A percentile compares a stretch with the other conserved stretches of the same genome.
Evolutionary conservation across 352 stramenopile species (phyloP).

Genomic region (Globisporangium emineosum): DNA sequence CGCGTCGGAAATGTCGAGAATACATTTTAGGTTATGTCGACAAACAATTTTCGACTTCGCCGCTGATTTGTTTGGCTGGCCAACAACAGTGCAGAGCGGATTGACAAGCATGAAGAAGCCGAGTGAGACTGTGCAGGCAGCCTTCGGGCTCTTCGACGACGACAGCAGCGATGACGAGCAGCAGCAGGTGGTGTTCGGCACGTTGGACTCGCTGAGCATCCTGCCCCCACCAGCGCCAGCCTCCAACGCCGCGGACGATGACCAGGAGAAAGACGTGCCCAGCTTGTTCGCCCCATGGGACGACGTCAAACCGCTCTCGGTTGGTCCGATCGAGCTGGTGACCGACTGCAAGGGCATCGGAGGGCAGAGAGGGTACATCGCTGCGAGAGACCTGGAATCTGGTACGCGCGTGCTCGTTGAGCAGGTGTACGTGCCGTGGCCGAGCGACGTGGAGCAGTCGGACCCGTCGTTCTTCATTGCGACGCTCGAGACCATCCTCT

Average conservation of each 20-base stretch:
- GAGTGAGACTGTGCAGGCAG: conserved; percentile 60
- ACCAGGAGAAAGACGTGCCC: conserved; percentile 20
- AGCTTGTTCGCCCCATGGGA: conserved; percentile 69
- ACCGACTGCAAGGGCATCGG: conserved; percentile 56
- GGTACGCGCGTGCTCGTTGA: conserved; percentile 91
- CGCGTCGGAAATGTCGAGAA: too few relatives aligned
- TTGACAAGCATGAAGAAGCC: conserved; percentile 13
- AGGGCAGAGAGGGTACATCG: conserved; percentile 88
- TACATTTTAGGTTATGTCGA: too few relatives aligned
- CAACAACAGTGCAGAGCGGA: neutral
- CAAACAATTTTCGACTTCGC: too few relatives aligned
- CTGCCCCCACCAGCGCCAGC: conserved; percentile 11
- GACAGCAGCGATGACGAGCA: conserved; percentile 71
- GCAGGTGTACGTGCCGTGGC: conserved; percentile 89
- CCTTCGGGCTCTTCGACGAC: conserved; percentile 83
- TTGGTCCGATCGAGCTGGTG: conserved; percentile 76
- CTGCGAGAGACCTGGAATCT: conserved; percentile 63
- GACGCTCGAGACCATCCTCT: conserved; percentile 85
- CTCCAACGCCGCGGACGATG: conserved; percentile 4
- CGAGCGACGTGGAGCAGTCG: conserved; percentile 73
- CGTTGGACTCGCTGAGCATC: conserved; percentile 22
- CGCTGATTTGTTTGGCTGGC: too few relatives aligned
- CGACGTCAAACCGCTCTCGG: conserved; percentile 72
- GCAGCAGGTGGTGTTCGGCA: conserved; percentile 18
- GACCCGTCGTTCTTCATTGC: conserved; percentile 83